Evolutionary conservation across 257 asterid genomes (phyloP).

Genomic region (Jasminum sambac): DNA sequence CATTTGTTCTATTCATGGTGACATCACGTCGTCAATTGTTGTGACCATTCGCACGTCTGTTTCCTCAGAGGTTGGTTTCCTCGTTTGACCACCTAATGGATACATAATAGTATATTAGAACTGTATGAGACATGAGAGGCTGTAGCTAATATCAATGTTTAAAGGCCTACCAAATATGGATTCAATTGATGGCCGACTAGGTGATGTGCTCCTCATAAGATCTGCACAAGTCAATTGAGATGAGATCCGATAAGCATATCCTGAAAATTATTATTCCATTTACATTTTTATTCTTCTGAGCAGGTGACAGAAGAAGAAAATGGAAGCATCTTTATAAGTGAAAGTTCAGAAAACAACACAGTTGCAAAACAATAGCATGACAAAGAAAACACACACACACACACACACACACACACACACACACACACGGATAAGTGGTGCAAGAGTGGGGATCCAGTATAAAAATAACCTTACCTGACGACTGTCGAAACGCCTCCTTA

Average conservation of each 20-base stretch:
- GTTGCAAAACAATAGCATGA: too few species aligned
- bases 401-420: too few species aligned
- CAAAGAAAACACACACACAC: too few species aligned
- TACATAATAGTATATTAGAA: constrained; percentile 10
- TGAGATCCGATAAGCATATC: background rate
- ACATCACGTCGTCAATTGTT: constrained; percentile 53
- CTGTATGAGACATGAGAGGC: background rate
- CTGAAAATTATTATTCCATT: background rate
- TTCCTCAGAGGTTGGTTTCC: constrained; percentile 44
- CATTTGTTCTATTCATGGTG: constrained; percentile 38
- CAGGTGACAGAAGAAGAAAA: too few species aligned
- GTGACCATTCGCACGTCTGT: constrained; percentile 56
- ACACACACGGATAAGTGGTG: too few species aligned
- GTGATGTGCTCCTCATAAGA: constrained; percentile 52
- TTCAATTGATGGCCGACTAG: constrained; percentile 58
- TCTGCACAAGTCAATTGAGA: constrained; percentile 39
- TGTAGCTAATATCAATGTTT: background rate
- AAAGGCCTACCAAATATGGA: constrained; percentile 51
- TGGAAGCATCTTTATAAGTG: background rate
- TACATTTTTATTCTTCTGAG: background rate
- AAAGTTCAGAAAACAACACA: background rate
- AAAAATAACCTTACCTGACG: constrained; percentile 53
- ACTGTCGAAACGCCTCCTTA: constrained; percentile 76
- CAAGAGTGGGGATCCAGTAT: background rate
- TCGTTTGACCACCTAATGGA: constrained; percentile 40